These are phyloP conservation scores for Pisolithus marmoratus DNA, from an alignment of 768 basidiomycete species.

Conservation along the genomic window DNA sequence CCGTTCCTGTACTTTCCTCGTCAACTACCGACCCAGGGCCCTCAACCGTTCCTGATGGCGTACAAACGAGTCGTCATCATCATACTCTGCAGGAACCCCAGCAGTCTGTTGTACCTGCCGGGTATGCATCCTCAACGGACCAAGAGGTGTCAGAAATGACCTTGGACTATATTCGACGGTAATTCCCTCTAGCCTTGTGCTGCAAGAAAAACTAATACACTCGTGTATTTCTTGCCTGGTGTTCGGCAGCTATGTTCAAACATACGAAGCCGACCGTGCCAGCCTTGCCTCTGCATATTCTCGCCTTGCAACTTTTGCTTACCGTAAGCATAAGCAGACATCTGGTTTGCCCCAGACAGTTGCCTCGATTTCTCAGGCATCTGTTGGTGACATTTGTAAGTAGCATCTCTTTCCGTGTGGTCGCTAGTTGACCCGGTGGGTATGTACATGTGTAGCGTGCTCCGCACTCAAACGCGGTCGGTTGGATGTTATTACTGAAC, in stretches of 20 bases:
- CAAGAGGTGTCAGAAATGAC: conserved; percentile 25
- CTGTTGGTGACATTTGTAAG: conserved; percentile 15
- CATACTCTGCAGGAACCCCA: too few relatives aligned
- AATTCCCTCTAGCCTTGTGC: conserved; percentile 6
- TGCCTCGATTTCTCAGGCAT: not conserved
- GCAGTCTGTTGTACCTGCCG: not conserved
- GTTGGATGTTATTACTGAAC: conserved; percentile 21
- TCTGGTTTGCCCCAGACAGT: not conserved
- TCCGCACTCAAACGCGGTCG: conserved; percentile 16
- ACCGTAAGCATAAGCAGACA: conserved; percentile 14
- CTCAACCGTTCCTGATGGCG: not conserved
- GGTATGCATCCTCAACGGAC: conserved; percentile 8
- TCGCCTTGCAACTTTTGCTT: conserved; percentile 26
- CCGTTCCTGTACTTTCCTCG: too few relatives aligned
- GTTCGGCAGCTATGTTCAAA: conserved; percentile 23
- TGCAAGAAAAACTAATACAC: conserved; percentile 2
- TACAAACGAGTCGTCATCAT: not conserved
- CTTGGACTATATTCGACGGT: conserved; percentile 25
- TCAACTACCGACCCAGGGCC: not conserved
- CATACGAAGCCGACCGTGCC: conserved; percentile 26
- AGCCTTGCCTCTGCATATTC: conserved; percentile 29
- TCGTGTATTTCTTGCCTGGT: not conserved
- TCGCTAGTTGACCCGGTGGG: not conserved
- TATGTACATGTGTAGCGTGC: conserved; percentile 5
- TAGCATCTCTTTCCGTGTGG: not conserved